Evolutionary conservation across 495 filamentous ascomycete genomes (phyloP).

Genomic region (Penicillium alfredii): DNA sequence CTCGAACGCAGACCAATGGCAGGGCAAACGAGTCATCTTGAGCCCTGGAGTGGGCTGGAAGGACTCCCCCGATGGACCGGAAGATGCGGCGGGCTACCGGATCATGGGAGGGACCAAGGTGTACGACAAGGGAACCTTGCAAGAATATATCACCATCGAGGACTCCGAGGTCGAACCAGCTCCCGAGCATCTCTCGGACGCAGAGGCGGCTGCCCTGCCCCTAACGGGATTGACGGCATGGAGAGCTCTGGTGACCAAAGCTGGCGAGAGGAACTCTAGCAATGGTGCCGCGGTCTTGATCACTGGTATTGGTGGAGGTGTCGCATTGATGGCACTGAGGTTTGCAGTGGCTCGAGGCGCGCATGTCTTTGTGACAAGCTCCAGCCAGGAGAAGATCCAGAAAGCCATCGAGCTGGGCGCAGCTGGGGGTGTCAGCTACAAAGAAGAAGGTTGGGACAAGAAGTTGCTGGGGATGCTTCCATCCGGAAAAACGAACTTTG

Average conservation of each 20-base stretch:
- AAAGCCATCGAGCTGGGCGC: conserved; percentile 60
- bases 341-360: conserved; percentile 63
- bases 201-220: conserved; percentile 75
- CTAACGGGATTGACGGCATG: conserved; percentile 82
- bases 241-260: conserved; percentile 73
- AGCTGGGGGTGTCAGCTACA: conserved; percentile 63
- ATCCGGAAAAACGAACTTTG: conserved; percentile 49
- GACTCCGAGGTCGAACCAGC: conserved; percentile 67
- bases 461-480: conserved; percentile 54
- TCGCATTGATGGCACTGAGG: conserved; percentile 62
- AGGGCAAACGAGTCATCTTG: conserved; percentile 65
- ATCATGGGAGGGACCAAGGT: conserved; percentile 67
- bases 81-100: conserved; percentile 52
- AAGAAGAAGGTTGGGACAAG: conserved; percentile 61
- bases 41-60: conserved; percentile 73
- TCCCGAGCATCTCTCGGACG: conserved; percentile 61
- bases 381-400: conserved; percentile 58
- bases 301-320: conserved; percentile 77
- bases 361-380: conserved; percentile 64
- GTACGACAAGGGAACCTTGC: conserved; percentile 59
- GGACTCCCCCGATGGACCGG: conserved; percentile 62
- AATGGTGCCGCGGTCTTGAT: conserved; percentile 60
- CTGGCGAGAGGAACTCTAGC: conserved; percentile 46
- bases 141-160: conserved; percentile 63
- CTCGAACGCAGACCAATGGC: conserved; percentile 41